Base-by-base conservation (phyloP, 768 basidiomycete genomes). In the Stropharia rugosoannulata region DNA sequence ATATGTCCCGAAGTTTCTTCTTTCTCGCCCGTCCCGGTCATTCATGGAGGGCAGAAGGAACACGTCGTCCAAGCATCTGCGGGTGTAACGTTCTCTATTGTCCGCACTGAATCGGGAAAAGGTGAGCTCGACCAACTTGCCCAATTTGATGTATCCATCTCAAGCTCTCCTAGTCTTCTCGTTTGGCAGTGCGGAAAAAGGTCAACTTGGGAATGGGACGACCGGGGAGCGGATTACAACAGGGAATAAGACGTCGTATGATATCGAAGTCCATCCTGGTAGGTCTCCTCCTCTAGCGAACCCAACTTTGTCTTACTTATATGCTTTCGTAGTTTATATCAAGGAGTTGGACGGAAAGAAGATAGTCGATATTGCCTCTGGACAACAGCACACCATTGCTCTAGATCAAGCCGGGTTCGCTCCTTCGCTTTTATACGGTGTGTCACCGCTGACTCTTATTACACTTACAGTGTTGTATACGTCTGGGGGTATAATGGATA, bases 401-500 rank as follows among this genome's bases (percentile, higher is more conserved):
- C 69, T 97, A 3, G 93, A 92, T 68, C 74, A 80, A 5, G 81
- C 86, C 32, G 93, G 93, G 89, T 85, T 59, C 49, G 80, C 70
- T 43, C 45, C 49, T 22, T 48, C 46, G 19, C 15, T 37, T 36
- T 15, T 5, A 12, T 32, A n/a, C 10, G 27, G 22, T 22, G 0
- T 36, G 5, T 3, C 29, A 3, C 29, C 29, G 5, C 29, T 54
- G 4, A 35, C 46, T 16, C 10, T 36, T 18, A 27, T 54, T 3
- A 16, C 25, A n/a, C 27, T 63, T 37, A 22, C 57, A 93, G 91
- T 1, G 69, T 85, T 49, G 87, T 91, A 6, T 90, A 89, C 62
- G 86, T 89, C 5, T 95, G 91, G 90, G 93, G 92, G 5, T 93
- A 88, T 66, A 92, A 91, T 55, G 92, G 91, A 8, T 96, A 97